These are phyloP conservation scores for Naganishia cerealis DNA, from an alignment of 1,284 basidiomycete genomes.

Conservation along the genomic window DNA sequence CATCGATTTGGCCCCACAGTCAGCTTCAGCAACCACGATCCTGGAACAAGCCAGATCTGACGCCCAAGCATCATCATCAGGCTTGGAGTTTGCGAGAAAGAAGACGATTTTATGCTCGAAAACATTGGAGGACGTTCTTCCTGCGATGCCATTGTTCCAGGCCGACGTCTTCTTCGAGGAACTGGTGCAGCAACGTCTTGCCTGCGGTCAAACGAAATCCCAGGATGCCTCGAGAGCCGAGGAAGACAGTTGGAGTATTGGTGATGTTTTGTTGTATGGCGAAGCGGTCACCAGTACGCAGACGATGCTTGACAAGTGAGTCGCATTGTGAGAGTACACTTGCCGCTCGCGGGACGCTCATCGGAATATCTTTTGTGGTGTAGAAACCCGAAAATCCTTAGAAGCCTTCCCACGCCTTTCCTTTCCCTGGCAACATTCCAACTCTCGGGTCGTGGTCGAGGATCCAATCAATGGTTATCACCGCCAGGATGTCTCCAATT, in stretches of 20 bases:
- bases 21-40: neutral
- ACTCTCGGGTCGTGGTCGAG: constrained; percentile 82
- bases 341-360: neutral
- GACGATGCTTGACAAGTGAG: constrained; percentile 87
- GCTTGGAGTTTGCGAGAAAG: neutral
- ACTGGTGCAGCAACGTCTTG: constrained; percentile 46
- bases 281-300: constrained; percentile 93
- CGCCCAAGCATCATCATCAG: neutral
- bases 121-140: constrained; percentile 36
- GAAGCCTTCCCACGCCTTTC: constrained; percentile 67
- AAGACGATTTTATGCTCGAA: neutral
- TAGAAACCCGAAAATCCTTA: constrained; percentile 76
- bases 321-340: constrained; percentile 32
- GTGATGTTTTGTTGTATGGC: constrained; percentile 78
- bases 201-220: constrained; percentile 33
- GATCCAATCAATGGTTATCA: constrained; percentile 88
- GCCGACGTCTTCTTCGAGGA: constrained; percentile 53
- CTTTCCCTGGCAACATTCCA: constrained; percentile 83
- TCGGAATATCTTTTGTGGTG: constrained; percentile 1
- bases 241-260: constrained; percentile 61
- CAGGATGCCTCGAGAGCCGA: constrained; percentile 29
- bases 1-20: neutral
- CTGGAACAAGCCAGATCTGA: constrained; percentile 9
- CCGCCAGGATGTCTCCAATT: constrained; percentile 85
- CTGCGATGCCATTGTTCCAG: constrained; percentile 57